Base-by-base conservation (phyloP, 2,329 filamentous ascomycete species). In the Onygena corvina region DNA sequence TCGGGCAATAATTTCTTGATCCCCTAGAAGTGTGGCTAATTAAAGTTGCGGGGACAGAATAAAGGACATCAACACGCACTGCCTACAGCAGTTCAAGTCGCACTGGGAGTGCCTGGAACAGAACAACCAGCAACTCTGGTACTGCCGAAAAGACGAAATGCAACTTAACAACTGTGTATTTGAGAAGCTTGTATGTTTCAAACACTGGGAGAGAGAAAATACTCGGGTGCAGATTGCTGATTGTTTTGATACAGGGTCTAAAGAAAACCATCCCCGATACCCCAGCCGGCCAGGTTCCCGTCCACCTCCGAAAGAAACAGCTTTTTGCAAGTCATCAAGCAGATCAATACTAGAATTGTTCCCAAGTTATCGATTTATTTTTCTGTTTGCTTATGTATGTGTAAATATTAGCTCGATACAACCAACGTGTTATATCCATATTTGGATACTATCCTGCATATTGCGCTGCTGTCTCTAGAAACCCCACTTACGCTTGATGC, bases 111-210 rank as follows among this genome's bases (percentile, higher is more conserved):
- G 92, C 64, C 77, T 98, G 51, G 92, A 98, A 64, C 83, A 94
- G 73, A 89, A 93, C 74, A 98, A 98, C 75, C 92, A 98, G 64
- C 86, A 94, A 71, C 74, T 96, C 52, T 98, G 87, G 84, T 87
- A 96, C 64, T 98, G 92, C 74, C 80, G 92, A 60, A 81, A 81
- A 62, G 75, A 78, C 56, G 92, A 98, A 75, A 83, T 86, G 79
- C 82, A 82, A 65, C 74, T 98, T 61, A 98, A 95, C 76, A 84
- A 83, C 72, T 98, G 92, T 70, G 89, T 95, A 45, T 96, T 85
- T 65, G 83, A 95, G 58, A 96, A 95, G 67, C 70, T 98, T 73
- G 92, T 98, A 75, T 54, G 84, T 75, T 8, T 44, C 20, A 30
- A 16, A 11, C 33, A 14, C 33, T 23, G 30, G 3, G 12, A 18